Evolutionary conservation across 2,329 filamentous ascomycete species (phyloP).

Genomic region (Fusarium xylarioides): DNA sequence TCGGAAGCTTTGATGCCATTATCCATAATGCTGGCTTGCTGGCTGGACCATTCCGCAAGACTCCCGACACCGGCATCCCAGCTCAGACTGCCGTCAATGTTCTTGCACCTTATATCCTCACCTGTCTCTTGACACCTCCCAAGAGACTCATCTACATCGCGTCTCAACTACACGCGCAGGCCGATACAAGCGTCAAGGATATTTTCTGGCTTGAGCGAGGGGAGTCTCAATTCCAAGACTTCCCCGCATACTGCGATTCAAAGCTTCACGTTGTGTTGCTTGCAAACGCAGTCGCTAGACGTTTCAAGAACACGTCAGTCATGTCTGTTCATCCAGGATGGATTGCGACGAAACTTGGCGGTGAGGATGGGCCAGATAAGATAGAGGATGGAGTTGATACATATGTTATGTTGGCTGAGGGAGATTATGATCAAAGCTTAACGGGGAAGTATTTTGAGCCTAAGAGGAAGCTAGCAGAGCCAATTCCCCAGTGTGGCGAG

Average conservation of each 20-base stretch:
- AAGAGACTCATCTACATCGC: constrained; percentile 27
- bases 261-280: constrained; percentile 35
- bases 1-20: constrained; percentile 33
- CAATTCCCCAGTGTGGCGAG: not conserved
- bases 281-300: constrained; percentile 28
- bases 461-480: constrained; percentile 14
- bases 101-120: constrained; percentile 34
- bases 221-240: constrained; percentile 24
- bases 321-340: constrained; percentile 32
- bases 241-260: constrained; percentile 27
- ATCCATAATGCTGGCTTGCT: constrained; percentile 32
- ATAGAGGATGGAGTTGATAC: constrained; percentile 32
- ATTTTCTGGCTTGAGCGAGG: constrained; percentile 32
- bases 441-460: constrained; percentile 33
- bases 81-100: constrained; percentile 31
- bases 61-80: constrained; percentile 26
- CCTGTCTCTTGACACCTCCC: constrained; percentile 26
- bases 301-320: constrained; percentile 23
- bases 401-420: constrained; percentile 32
- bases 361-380: constrained; percentile 14
- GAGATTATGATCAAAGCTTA: constrained; percentile 28
- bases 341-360: constrained; percentile 34
- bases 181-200: constrained; percentile 12
- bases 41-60: constrained; percentile 27
- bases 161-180: constrained; percentile 26